Evolutionary conservation across 768 basidiomycete species (phyloP), one percentile per base, ranked within the genome.

Genomic region (Suillus tomentosus): DNA sequence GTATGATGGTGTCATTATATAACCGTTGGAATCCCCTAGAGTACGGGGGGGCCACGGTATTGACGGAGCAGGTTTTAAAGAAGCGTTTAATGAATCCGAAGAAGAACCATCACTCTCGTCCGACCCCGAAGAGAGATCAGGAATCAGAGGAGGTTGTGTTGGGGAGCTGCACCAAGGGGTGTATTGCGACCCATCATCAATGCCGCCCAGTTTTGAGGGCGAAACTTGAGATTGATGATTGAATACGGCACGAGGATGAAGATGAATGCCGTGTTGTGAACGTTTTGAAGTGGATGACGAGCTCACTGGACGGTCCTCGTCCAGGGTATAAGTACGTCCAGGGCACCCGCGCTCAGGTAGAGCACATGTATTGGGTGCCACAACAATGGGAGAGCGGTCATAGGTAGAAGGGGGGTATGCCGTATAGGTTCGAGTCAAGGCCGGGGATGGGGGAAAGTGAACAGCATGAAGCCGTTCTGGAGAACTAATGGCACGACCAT

Each of bases 311-410:
- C 63, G 47, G 68, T 65, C 64, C 11, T 81, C 84, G 60, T 80
- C 83, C 60, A 84, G 79, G 65, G 76, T 75, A 71, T 90, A 91
- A 5, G 88, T 90, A 66, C 87, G 82, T 34, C 89, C 89, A 58
- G 88, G 88, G 72, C 88, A 90, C 37, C 90, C 90, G 65, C 92
- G 87, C 69, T 85, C 91, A 42, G 93, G 92, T 27, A 95, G 82
- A 11, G 87, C 86, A 71, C 91, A 93, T 42, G 81, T 74, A 71
- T 93, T 91, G 39, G 88, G 88, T 27, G 84, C 71, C 67, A 92
- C 89, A 71, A 86, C 79, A 72, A 94, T 90, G 64, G 92, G 91
- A 4, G 89, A 85, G 64, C 92, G 89, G 79, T 94, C 92, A 77
- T 94, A 94, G 9, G 78, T 72, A 42, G 78, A 70, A 40, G 81